phyloP scores from a whole-genome alignment of 257 asterid species.

The Solanum piurae region DNA sequence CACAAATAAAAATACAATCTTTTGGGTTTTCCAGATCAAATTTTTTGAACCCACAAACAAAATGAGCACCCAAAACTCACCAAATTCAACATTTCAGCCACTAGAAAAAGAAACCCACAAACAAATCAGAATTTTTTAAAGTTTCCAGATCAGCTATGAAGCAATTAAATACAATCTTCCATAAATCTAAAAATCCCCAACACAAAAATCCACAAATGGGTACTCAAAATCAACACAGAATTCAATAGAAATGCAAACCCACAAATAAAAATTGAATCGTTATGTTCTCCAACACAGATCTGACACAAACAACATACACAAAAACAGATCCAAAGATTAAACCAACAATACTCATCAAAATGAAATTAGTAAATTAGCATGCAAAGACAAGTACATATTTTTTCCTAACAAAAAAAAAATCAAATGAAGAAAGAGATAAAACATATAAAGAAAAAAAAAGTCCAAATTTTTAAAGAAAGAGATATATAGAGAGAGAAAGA shows the following conservation, averaged over 20 bases:
- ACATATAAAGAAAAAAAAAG: constrained; percentile 8
- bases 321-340: constrained; percentile 22
- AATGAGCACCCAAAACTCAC: background rate
- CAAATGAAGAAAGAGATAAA: constrained; percentile 15
- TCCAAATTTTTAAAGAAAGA: constrained; percentile 8
- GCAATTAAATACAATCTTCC: background rate
- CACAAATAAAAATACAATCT: background rate
- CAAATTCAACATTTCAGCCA: background rate
- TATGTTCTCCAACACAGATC: constrained; percentile 33
- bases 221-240: background rate
- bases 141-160: background rate
- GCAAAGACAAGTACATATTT: constrained; percentile 1
- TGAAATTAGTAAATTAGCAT: background rate
- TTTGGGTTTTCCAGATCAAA: background rate
- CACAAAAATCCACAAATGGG: background rate
- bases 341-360: constrained; percentile 1
- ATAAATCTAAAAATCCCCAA: background rate
- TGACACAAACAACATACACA: constrained; percentile 11
- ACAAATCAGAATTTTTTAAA: background rate
- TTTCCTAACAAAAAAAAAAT: background rate
- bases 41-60: background rate
- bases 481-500: constrained; percentile 23
- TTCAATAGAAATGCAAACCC: background rate
- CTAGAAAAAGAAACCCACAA: background rate
- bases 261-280: background rate